These are phyloP conservation scores for Saccharomycopsis javanensis DNA, from an alignment of 805 yeast genomes.

Conservation along the genomic window DNA sequence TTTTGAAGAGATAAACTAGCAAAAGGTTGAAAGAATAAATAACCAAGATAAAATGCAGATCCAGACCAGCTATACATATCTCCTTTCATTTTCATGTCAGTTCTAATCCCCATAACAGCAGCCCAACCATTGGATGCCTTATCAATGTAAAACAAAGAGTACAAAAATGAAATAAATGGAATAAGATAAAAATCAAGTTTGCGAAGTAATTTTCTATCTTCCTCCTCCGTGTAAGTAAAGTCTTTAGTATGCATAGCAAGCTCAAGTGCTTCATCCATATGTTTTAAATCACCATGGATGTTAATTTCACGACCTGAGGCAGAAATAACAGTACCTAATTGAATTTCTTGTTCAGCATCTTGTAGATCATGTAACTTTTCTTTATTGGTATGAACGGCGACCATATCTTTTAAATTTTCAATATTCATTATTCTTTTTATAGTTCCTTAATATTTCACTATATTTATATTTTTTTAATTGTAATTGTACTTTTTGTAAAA, in stretches of 20 bases:
- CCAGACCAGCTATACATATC: constrained; percentile 44
- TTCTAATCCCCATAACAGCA: constrained; percentile 41
- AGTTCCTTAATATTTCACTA: too few relatives aligned
- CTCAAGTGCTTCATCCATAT: constrained; percentile 38
- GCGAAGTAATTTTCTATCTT: constrained; percentile 27
- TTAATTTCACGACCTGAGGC: constrained; percentile 24
- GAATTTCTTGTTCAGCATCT: constrained; percentile 1
- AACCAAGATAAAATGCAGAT: constrained; percentile 57
- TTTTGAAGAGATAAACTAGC: constrained; percentile 39
- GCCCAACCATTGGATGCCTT: constrained; percentile 37
- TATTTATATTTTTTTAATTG: too few relatives aligned
- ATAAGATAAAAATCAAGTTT: constrained; percentile 32
- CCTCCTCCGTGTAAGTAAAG: constrained; percentile 17
- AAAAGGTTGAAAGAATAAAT: constrained; percentile 46
- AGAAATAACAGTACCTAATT: constrained; percentile 20
- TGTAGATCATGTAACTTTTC: background rate
- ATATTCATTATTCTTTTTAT: background rate
- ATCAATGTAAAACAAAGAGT: constrained; percentile 34
- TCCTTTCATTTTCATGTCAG: constrained; percentile 37
- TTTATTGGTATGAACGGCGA: background rate
- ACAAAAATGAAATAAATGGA: constrained; percentile 30
- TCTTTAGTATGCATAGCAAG: constrained; percentile 29
- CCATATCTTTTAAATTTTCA: background rate
- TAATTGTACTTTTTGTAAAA: too few relatives aligned
- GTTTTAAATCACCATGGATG: constrained; percentile 26